A percentile compares a stretch with the other conserved stretches of the same genome.
These are phyloP conservation scores for Trichomonas tenax DNA, from an alignment of 208 protist genomes.

Conservation along the genomic window DNA sequence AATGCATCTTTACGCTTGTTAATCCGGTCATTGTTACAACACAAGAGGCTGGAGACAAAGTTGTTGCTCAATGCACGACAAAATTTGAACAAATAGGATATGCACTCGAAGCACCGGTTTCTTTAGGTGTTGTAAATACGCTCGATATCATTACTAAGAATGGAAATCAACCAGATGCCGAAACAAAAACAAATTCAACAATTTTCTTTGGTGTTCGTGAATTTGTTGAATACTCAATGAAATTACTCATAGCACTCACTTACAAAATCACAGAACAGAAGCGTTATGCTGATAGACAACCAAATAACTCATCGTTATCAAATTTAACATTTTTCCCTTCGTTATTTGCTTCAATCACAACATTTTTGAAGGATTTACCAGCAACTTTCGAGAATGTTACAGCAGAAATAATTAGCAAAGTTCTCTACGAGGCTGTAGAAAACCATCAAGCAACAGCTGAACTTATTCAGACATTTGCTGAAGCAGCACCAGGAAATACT, in stretches of 20 bases:
- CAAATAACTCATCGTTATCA: background rate
- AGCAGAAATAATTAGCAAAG: background rate
- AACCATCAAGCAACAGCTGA: background rate
- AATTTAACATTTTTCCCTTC: background rate
- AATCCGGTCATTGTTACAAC: background rate
- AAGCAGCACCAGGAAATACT: background rate
- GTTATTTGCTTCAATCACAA: background rate
- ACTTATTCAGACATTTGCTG: background rate
- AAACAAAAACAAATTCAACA: background rate
- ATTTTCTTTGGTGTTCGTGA: background rate
- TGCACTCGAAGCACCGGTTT: background rate
- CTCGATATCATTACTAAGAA: background rate
- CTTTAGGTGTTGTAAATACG: background rate
- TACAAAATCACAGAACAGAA: background rate
- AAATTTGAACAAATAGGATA: background rate
- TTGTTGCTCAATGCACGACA: background rate
- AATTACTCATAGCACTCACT: background rate
- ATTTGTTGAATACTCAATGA: background rate
- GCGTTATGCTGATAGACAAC: background rate
- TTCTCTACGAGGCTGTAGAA: background rate
- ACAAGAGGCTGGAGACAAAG: background rate
- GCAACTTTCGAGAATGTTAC: background rate
- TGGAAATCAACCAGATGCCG: background rate
- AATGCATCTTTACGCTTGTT: background rate
- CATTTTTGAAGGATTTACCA: background rate